Evolutionary conservation across 1,139 yeast species (phyloP), one percentile per base, ranked within the genome.

Genomic region (Debaryomyces sp.): DNA sequence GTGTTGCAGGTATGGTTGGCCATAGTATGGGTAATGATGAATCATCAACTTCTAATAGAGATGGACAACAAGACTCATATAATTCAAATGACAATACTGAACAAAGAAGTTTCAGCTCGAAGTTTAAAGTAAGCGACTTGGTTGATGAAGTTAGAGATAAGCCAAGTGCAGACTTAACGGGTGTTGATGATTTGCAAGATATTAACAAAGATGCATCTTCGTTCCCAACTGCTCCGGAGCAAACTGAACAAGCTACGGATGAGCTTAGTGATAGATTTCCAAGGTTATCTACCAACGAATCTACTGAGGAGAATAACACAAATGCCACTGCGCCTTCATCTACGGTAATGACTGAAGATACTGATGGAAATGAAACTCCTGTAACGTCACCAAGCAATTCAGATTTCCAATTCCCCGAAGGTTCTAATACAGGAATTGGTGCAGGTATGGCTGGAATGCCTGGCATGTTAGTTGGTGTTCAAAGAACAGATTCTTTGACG

Each of bases 401-500:
- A 1, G 83, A 82, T 21, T 76, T 70, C 62, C 81, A 72, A 52
- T 78, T 75, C 76, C 71, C 85, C 63, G 69, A 82, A 84, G 63
- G 63, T 15, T 52, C 60, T 6, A 60, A 55, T 48, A 66, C 68
- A 12, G 73, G 73, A 13, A 63, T 71, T 44, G 72, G 55, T 17
- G 78, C 78, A 21, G 75, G 78, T 10, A 59, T 75, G 68, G 75
- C 71, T 4, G 79, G 78, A 1, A 72, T 76, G 75, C 80, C 81
- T 1, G 78, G 80, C 6, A 79, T 70, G 3, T 64, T 74, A 45
- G 74, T 71, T 22, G 79, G 79, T 2, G 78, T 76, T 6, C 80
- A 73, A 58, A 66, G 81, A 55, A 88, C 96, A 2, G 91, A 86
- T 53, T 89, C 96, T 0, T 81, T 88, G 45, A 87, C 97, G 0